Percentiles rank a stretch among this genome's conserved stretches.
These are phyloP conservation scores for Debaryomyces psychrophilus DNA, from an alignment of 1,139 yeast genomes.

Conservation along the genomic window DNA sequence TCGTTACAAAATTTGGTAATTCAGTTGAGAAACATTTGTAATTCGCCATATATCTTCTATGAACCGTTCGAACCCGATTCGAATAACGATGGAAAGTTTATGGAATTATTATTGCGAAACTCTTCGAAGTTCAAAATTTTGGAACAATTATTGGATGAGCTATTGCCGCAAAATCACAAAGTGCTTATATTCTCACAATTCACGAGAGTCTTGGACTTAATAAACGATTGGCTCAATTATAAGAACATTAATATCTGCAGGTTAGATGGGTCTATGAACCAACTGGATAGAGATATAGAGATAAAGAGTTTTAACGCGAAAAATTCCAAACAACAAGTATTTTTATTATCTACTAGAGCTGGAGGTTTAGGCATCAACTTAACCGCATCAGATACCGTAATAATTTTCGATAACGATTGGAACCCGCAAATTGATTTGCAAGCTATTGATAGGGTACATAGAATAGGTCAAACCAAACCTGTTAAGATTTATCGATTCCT, in stretches of 20 bases:
- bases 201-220: slow-evolving; percentile 72
- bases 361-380: slow-evolving; percentile 94
- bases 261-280: slow-evolving; percentile 76
- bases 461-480: slow-evolving; percentile 88
- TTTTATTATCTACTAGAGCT: slow-evolving; percentile 84
- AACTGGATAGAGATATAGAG: slow-evolving; percentile 64
- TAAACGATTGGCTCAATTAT: slow-evolving; percentile 62
- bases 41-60: slow-evolving; percentile 81
- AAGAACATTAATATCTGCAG: slow-evolving; percentile 54
- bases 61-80: slow-evolving; percentile 58
- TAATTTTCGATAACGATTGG: slow-evolving; percentile 93
- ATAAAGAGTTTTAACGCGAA: slow-evolving; percentile 56
- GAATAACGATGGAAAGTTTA: slow-evolving; percentile 27
- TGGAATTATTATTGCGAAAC: slow-evolving; percentile 39
- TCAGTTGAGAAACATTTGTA: slow-evolving; percentile 83
- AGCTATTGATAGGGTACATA: slow-evolving; percentile 93
- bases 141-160: slow-evolving; percentile 58
- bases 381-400: slow-evolving; percentile 85
- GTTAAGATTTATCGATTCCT: slow-evolving; percentile 80
- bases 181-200: slow-evolving; percentile 84
- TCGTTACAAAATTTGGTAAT: slow-evolving; percentile 67
- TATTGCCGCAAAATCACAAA: slow-evolving; percentile 60
- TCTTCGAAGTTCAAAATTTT: slow-evolving; percentile 76
- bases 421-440: slow-evolving; percentile 96
- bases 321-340: slow-evolving; percentile 44